Evolutionary conservation across 1,139 yeast species (phyloP).

Genomic region (Taphrina deformans): DNA sequence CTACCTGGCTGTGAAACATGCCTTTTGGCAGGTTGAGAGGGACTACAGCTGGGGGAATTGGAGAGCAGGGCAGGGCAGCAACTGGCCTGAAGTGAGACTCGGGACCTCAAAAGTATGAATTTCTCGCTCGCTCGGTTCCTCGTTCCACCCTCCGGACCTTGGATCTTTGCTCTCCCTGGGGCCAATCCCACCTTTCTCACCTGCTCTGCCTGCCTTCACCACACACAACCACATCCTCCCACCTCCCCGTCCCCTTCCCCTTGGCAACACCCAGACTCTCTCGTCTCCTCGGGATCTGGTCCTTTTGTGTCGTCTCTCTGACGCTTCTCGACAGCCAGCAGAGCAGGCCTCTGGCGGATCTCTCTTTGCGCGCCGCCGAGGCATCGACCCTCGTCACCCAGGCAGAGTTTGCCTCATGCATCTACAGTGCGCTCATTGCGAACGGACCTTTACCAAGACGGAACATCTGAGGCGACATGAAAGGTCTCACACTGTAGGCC

Average conservation of each 20-base stretch:
- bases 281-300: too few species aligned
- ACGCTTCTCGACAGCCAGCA: too few species aligned
- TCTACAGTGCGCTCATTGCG: constrained; percentile 29
- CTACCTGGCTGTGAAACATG: too few species aligned
- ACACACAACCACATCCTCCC: not conserved
- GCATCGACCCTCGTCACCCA: not conserved
- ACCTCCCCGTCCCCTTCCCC: not conserved
- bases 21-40: too few species aligned
- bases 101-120: too few species aligned
- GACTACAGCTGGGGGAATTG: too few species aligned
- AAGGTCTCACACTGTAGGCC: constrained; percentile 23
- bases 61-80: too few species aligned
- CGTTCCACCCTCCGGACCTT: not conserved
- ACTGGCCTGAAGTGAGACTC: too few species aligned
- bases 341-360: not conserved
- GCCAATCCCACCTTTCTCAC: not conserved
- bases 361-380: not conserved
- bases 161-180: too few species aligned
- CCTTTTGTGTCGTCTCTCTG: too few species aligned
- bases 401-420: constrained; percentile 7
- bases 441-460: constrained; percentile 30
- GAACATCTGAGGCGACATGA: constrained; percentile 30
- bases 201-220: not conserved
- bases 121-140: not conserved
- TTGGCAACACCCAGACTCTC: not conserved